Evolutionary conservation across 192 early-diverging fungal genomes (phyloP).

Genomic region (Coemansia pectinata): DNA sequence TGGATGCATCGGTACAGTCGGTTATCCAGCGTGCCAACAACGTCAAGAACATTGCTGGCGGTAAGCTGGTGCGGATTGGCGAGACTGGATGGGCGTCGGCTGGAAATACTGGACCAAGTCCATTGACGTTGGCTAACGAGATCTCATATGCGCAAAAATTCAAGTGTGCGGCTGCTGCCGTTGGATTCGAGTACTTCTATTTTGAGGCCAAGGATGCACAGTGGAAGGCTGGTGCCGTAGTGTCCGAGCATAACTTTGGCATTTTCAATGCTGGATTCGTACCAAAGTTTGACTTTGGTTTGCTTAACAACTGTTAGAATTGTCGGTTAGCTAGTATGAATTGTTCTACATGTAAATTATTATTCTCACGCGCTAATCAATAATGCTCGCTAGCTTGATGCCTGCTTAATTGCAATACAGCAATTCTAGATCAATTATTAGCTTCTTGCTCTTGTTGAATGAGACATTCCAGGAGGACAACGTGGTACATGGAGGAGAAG

Average conservation of each 20-base stretch:
- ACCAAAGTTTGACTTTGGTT: slow-evolving; percentile 37
- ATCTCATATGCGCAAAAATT: slow-evolving; percentile 32
- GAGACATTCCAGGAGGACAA: neutral
- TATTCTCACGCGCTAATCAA: neutral
- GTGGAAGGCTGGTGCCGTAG: slow-evolving; percentile 32
- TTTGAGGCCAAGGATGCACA: slow-evolving; percentile 54
- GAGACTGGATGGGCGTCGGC: slow-evolving; percentile 50
- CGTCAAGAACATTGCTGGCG: neutral
- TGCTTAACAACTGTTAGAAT: slow-evolving; percentile 25
- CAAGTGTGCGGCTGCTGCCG: slow-evolving; percentile 30
- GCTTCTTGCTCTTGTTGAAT: neutral
- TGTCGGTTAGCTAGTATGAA: neutral
- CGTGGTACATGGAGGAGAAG: neutral
- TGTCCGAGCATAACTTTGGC: slow-evolving; percentile 48
- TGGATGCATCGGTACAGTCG: slow-evolving; percentile 37
- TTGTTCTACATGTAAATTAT: neutral
- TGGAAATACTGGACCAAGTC: slow-evolving; percentile 39
- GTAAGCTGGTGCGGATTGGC: slow-evolving; percentile 40
- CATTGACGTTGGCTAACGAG: slow-evolving; percentile 33
- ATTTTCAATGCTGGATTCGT: slow-evolving; percentile 23
- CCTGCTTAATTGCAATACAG: neutral
- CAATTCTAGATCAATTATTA: neutral
- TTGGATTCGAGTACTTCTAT: slow-evolving; percentile 45
- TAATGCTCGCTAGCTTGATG: neutral
- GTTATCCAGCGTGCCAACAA: slow-evolving; percentile 41